Base-by-base conservation (phyloP, 257 asterid genomes). In the Ophiorrhiza pumila region DNA sequence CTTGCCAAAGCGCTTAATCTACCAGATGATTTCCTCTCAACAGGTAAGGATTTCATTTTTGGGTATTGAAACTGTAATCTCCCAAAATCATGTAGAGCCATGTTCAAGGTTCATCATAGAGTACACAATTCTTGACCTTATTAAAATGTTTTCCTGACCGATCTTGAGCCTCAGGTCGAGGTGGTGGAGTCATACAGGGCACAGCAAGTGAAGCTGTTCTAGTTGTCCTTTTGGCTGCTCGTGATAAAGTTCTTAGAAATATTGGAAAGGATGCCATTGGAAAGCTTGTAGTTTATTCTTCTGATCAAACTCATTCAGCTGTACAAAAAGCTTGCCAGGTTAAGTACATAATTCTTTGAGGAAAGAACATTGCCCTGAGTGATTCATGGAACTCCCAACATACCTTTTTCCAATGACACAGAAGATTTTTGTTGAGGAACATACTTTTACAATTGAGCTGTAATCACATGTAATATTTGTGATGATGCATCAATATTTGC, bases 171-270 rank as follows among this genome's bases (percentile, higher is more conserved):
- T 55, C 80, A 91, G 97, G 97, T 81, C 81, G 74, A 62, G 96
- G 97, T 62, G 99, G 97, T 74, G 98, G 97, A 41, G 96, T 94
- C 41, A 94, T 94, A 83, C 95, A 90, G 59, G 96, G 97, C 57
- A 85, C 98, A 42, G 96, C 99, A 53, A 94, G 99, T 81, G 99
- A 94, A 83, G 96, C 97, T 62, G 89, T 85, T 41, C 71, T 94
- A 65, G 99, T 94, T 74, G 97, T 86, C 79, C 91, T 91, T 79
- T 80, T 94, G 87, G 99, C 97, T 72, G 99, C 97, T 74, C 89
- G 97, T 41, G 97, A 90, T 80, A 84, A 80, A 82, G 84, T 81
- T 45, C 76, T 91, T 63, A 88, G 89, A 81, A 83, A 77, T 72
- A 80, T 84, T 20, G 97, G 99, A 68, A 90, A 84, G 80, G 93